phyloP scores from a whole-genome alignment of 2,329 filamentous ascomycete species.

The Stachybotrys elegans region DNA sequence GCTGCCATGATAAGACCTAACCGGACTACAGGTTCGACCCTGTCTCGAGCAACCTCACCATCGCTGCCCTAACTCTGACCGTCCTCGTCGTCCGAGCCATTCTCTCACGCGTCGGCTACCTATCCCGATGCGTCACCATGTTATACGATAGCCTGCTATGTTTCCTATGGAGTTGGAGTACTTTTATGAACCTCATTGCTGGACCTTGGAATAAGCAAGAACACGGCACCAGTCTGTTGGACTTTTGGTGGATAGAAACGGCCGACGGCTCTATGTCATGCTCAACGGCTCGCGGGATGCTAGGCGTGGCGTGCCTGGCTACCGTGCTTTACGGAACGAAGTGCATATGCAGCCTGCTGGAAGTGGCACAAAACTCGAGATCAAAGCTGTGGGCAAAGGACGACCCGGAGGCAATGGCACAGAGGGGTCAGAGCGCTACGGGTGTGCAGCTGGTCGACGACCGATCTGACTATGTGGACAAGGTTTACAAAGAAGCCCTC shows the following conservation, averaged over 20 bases:
- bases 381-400: constrained; percentile 2
- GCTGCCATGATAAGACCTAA: too few relatives aligned
- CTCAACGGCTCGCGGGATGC: constrained; percentile 12
- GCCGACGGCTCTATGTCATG: constrained; percentile 1
- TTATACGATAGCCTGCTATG: constrained; percentile 23
- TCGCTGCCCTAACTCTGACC: constrained; percentile 22
- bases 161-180: constrained; percentile 19
- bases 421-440: too few relatives aligned
- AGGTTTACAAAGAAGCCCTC: constrained; percentile 11
- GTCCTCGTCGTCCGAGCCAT: constrained; percentile 18
- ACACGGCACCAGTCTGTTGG: constrained; percentile 3
- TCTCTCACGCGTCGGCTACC: constrained; percentile 16
- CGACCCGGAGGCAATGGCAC: too few relatives aligned
- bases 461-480: constrained; percentile 1
- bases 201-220: not conserved
- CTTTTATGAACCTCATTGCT: constrained; percentile 9
- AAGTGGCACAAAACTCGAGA: constrained; percentile 9
- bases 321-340: not conserved
- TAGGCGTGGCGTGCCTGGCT: constrained; percentile 14
- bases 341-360: constrained; percentile 4
- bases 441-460: too few relatives aligned
- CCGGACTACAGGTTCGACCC: too few relatives aligned
- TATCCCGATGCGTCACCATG: constrained; percentile 16
- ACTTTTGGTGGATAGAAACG: not conserved
- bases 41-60: constrained; percentile 16